These are phyloP conservation scores for Crithidia acanthocephali DNA, from an alignment of 208 protist species.

Conservation along the genomic window DNA sequence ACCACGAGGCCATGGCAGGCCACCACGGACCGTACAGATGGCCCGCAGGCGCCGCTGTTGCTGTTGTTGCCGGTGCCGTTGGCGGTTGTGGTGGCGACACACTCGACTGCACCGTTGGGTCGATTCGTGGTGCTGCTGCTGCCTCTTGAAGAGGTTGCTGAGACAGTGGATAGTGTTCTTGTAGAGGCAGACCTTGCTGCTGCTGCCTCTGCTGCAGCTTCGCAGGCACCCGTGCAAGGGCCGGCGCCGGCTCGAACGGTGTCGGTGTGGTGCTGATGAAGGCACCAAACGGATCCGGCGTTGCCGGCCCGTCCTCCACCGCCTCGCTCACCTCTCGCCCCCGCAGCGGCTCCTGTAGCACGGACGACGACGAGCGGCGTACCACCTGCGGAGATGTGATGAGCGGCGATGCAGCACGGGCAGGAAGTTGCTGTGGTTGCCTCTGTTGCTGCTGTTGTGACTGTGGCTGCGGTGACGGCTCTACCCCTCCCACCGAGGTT, in stretches of 20 bases:
- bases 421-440: background rate
- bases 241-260: background rate
- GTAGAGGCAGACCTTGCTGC: background rate
- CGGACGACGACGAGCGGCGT: background rate
- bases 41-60: background rate
- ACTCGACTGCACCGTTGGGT: background rate
- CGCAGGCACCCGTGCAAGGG: background rate
- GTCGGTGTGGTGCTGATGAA: background rate
- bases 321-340: background rate
- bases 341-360: background rate
- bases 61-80: background rate
- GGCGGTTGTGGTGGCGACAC: background rate
- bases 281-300: background rate
- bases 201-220: no score
- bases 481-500: background rate
- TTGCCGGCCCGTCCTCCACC: background rate
- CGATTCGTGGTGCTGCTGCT: background rate
- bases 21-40: slow-evolving; percentile 30
- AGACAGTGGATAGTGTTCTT: background rate
- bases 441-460: background rate
- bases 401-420: background rate
- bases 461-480: background rate
- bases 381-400: background rate
- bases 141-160: background rate
- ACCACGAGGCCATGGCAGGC: slow-evolving; percentile 21